Conservation (phyloP, 306 rosid species). For the Cucumis melo region DNA sequence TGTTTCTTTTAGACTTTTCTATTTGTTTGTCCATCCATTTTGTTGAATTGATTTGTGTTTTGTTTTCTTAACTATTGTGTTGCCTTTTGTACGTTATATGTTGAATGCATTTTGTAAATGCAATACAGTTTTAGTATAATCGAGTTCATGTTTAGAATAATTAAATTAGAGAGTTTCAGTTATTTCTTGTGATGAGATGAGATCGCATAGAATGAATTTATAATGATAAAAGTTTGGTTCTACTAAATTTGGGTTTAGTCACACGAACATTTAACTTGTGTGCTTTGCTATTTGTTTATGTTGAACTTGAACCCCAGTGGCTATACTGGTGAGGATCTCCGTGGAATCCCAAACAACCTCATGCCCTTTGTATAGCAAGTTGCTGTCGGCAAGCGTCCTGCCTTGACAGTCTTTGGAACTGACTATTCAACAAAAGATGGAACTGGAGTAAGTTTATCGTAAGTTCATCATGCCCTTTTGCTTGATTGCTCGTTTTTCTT, state of each 20-base stretch:
- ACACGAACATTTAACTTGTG: neutral
- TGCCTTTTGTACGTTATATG: neutral
- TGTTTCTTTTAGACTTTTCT: no score
- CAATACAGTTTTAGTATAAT: neutral
- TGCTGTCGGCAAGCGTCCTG: constrained; percentile 84
- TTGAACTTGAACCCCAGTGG: constrained; percentile 45
- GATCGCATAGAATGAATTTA: neutral
- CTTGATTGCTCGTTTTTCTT: neutral
- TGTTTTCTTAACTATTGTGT: neutral
- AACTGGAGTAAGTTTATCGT: constrained; percentile 61
- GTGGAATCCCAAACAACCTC: constrained; percentile 87
- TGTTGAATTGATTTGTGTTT: neutral
- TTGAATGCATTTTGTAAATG: neutral
- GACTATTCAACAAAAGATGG: constrained; percentile 85
- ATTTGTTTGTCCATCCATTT: neutral
- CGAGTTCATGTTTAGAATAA: no score
- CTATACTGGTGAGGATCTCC: constrained; percentile 90
- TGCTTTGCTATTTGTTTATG: neutral
- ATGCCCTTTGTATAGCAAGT: constrained; percentile 99
- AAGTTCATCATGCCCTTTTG: neutral
- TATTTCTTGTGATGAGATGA: neutral
- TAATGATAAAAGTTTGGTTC: no score
- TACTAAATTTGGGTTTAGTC: neutral
- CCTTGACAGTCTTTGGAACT: constrained; percentile 73
- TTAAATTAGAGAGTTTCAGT: no score